Evolutionary conservation across 805 yeast species (phyloP), one percentile per base, ranked within the genome.

Genomic region (Komagataella populi): DNA sequence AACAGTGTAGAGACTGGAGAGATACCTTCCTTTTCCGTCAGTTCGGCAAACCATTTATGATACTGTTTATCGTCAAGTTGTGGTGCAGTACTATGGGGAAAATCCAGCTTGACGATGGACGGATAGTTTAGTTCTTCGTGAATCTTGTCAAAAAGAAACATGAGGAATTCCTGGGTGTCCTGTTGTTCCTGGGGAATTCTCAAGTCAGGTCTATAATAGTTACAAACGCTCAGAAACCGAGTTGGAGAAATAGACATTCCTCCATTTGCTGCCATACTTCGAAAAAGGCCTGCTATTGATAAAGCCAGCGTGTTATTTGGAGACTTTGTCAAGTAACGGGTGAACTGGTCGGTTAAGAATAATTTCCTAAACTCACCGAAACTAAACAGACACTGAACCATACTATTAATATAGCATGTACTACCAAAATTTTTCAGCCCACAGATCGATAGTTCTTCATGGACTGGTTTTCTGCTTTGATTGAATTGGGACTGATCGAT

Each of bases 101-200:
- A 58, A 30, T 60, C 63, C 12, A 57, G 57, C 12, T 57, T 52
- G 45, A 58, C 60, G 5, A 51, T 20, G 30, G 24, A 23, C 6
- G 49, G 45, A 20, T 44, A 48, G 48, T 69, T 67, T 51, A 84
- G 62, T 59, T 86, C 95, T 49, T 80, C 81, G 61, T 86, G 91
- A 10, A 86, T 62, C 55, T 80, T 72, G 59, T 83, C 90, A 55
- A 85, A 65, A 8, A 84, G 56, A 54, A 84, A 78, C 61, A 84
- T 71, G 47, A 86, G 64, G 59, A 84, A 84, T 57, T 86, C 93
- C 51, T 85, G 88, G 1, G 90, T 82, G 62, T 86, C 95, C 60
- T 86, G 93, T 59, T 86, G 95, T 58, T 83, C 87, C 56, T 74
- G 64, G 0, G 91, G 91, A 10, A 85, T 83, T 55, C 70, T 68